Percentiles rank a stretch among this genome's conserved stretches.
phyloP scores from a whole-genome alignment of 495 filamentous ascomycete species.

The Darksidea phi region DNA sequence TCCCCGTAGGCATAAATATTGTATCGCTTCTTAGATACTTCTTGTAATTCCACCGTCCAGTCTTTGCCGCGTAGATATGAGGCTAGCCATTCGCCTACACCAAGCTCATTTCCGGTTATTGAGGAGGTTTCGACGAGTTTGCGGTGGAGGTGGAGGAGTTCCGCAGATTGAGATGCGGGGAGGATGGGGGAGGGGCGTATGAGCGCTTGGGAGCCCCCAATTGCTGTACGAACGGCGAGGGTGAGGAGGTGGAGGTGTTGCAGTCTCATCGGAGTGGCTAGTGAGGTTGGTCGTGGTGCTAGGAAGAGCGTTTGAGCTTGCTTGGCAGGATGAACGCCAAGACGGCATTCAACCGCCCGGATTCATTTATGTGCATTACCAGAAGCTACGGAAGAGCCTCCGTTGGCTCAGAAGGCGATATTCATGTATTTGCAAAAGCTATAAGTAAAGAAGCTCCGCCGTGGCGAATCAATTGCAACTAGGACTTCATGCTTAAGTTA shows the following conservation, averaged over 20 bases:
- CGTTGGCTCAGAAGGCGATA: too few relatives aligned
- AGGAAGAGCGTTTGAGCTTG: not conserved
- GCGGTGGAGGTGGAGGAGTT: slow-evolving; percentile 75
- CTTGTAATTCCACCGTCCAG: slow-evolving; percentile 67
- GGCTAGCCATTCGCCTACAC: slow-evolving; percentile 66
- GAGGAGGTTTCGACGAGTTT: slow-evolving; percentile 73
- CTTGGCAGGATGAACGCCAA: too few relatives aligned
- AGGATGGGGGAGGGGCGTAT: slow-evolving; percentile 6
- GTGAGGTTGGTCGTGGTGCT: not conserved
- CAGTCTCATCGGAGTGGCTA: not conserved
- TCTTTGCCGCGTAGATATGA: slow-evolving; percentile 57
- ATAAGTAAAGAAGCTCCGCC: not conserved
- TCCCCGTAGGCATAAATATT: slow-evolving; percentile 79
- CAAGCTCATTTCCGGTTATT: slow-evolving; percentile 69
- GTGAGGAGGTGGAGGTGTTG: not conserved
- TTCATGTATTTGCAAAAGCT: not conserved
- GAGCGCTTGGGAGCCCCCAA: not conserved
- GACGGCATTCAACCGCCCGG: too few relatives aligned
- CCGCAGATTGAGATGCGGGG: slow-evolving; percentile 21
- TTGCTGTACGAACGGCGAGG: not conserved
- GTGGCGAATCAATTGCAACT: not conserved
- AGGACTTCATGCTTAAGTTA: not conserved
- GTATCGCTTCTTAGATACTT: slow-evolving; percentile 51
- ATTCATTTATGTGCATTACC: too few relatives aligned
- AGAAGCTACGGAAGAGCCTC: too few relatives aligned